These are phyloP conservation scores for Eutypa lata DNA, from an alignment of 2,329 filamentous ascomycete genomes.

Conservation along the genomic window DNA sequence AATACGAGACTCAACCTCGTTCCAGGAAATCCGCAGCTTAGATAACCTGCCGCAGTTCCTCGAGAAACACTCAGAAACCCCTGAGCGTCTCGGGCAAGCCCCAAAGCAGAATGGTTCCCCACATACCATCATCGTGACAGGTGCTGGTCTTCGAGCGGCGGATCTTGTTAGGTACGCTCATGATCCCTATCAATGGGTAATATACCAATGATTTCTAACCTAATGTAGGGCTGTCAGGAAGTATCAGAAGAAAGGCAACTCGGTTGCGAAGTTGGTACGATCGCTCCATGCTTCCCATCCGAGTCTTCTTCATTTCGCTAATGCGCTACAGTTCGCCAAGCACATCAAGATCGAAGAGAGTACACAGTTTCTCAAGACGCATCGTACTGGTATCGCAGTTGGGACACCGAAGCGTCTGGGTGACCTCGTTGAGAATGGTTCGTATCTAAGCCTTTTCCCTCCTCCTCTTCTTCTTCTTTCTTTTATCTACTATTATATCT, in stretches of 20 bases:
- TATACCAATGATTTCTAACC: slow-evolving; percentile 16
- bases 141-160: slow-evolving; percentile 80
- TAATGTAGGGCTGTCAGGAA: slow-evolving; percentile 62
- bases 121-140: slow-evolving; percentile 86
- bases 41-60: slow-evolving; percentile 77
- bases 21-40: slow-evolving; percentile 62
- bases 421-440: slow-evolving; percentile 79
- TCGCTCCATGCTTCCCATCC: neutral
- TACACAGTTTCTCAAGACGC: slow-evolving; percentile 67
- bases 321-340: slow-evolving; percentile 70
- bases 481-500: no score
- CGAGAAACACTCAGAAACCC: slow-evolving; percentile 60
- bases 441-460: slow-evolving; percentile 19
- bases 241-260: slow-evolving; percentile 74
- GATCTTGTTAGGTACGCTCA: slow-evolving; percentile 67
- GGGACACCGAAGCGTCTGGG: slow-evolving; percentile 82
- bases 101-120: slow-evolving; percentile 68
- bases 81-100: slow-evolving; percentile 58
- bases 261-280: slow-evolving; percentile 74
- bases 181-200: neutral
- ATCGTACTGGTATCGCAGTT: slow-evolving; percentile 78
- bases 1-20: slow-evolving; percentile 78
- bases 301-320: no score
- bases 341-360: slow-evolving; percentile 95
- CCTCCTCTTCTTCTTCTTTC: neutral